These are phyloP conservation scores for Letharia lupina DNA, from an alignment of 495 filamentous ascomycete species.

Conservation along the genomic window DNA sequence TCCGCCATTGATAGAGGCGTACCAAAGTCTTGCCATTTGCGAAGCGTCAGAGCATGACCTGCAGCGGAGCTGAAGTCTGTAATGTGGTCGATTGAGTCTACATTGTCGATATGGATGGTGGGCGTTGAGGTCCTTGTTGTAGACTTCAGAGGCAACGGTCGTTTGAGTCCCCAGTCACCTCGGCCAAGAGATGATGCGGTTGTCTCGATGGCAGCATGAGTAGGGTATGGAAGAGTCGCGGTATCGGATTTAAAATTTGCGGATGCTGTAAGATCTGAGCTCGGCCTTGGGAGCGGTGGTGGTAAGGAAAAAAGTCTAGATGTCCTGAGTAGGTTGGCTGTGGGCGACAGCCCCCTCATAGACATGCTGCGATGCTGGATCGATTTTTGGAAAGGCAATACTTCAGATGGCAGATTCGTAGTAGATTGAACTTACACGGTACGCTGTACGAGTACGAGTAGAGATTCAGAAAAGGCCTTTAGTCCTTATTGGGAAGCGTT, in stretches of 20 bases:
- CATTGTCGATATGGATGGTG: slow-evolving; percentile 56
- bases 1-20: slow-evolving; percentile 51
- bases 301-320: slow-evolving; percentile 61
- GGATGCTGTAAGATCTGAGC: slow-evolving; percentile 35
- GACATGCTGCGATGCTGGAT: slow-evolving; percentile 33
- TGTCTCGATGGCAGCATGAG: slow-evolving; percentile 75
- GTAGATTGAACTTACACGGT: not conserved
- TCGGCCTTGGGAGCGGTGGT: slow-evolving; percentile 42
- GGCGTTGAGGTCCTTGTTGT: slow-evolving; percentile 61
- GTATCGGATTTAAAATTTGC: slow-evolving; percentile 47
- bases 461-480: not conserved
- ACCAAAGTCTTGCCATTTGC: slow-evolving; percentile 80
- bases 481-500: not conserved
- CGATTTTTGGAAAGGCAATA: not conserved
- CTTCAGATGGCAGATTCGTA: no score
- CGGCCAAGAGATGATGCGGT: slow-evolving; percentile 59
- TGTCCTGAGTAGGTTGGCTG: slow-evolving; percentile 54
- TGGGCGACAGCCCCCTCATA: slow-evolving; percentile 46
- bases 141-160: slow-evolving; percentile 65
- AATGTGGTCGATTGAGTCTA: slow-evolving; percentile 86
- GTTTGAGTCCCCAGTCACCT: slow-evolving; percentile 94
- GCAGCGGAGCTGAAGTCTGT: slow-evolving; percentile 81
- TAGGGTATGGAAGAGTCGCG: slow-evolving; percentile 71
- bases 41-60: slow-evolving; percentile 71
- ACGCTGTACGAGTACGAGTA: no score